phyloP scores from a whole-genome alignment of 2,329 filamentous ascomycete genomes.

The Ciborinia camelliae region DNA sequence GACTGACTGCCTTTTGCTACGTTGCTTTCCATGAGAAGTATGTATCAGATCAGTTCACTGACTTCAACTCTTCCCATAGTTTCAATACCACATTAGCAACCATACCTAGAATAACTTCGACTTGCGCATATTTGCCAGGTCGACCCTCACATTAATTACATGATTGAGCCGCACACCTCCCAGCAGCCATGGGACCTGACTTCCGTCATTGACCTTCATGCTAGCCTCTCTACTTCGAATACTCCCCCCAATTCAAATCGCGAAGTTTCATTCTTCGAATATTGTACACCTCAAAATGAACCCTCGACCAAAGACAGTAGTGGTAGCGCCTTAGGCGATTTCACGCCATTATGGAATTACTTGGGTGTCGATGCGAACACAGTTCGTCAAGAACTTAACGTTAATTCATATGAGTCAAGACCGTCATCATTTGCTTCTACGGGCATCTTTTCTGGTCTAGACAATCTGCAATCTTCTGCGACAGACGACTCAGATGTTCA shows the following conservation, averaged over 20 bases:
- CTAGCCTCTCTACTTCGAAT: slow-evolving; percentile 4
- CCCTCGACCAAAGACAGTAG: not conserved
- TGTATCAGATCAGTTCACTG: not conserved
- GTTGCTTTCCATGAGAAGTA: not conserved
- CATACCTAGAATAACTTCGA: slow-evolving; percentile 2
- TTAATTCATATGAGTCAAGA: not conserved
- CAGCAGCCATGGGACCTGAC: slow-evolving; percentile 20
- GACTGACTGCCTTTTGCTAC: not conserved
- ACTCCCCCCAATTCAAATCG: not conserved
- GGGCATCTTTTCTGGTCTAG: not conserved
- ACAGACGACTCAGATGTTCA: slow-evolving; percentile 2
- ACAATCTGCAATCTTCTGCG: not conserved
- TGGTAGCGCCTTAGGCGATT: slow-evolving; percentile 5
- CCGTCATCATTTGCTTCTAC: slow-evolving; percentile 7
- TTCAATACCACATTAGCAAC: not conserved
- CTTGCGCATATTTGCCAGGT: not conserved
- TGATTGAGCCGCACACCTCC: not conserved
- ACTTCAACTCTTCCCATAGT: not conserved
- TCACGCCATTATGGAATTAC: slow-evolving; percentile 12
- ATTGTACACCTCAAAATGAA: not conserved
- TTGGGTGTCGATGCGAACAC: not conserved
- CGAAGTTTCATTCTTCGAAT: not conserved
- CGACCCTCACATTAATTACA: slow-evolving; percentile 1
- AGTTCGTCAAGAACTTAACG: not conserved
- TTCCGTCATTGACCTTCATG: slow-evolving; percentile 18